These are phyloP conservation scores for Colletotrichum zoysiae DNA, from an alignment of 2,329 filamentous ascomycete genomes.

Conservation along the genomic window DNA sequence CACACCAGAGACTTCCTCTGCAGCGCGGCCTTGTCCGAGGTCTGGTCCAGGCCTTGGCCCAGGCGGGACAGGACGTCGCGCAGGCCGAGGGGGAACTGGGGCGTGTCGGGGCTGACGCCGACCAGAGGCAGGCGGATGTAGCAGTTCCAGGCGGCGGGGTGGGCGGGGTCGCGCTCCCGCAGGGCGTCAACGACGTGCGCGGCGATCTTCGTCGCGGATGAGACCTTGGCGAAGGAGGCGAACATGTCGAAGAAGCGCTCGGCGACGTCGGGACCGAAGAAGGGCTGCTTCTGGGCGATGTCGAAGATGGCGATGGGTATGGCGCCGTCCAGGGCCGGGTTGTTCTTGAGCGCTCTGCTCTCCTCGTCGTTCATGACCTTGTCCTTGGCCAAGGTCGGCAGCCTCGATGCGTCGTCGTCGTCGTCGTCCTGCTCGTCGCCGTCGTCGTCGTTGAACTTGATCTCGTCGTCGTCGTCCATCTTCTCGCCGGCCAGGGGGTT, in stretches of 20 bases:
- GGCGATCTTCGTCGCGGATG: slow-evolving; percentile 74
- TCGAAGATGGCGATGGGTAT: slow-evolving; percentile 95
- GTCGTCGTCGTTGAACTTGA: slow-evolving; percentile 60
- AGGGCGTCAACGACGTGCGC: slow-evolving; percentile 80
- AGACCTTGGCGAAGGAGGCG: slow-evolving; percentile 74
- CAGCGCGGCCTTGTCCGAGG: slow-evolving; percentile 60
- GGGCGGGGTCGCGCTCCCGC: slow-evolving; percentile 68
- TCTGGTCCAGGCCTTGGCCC: slow-evolving; percentile 61
- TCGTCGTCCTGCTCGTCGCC: slow-evolving; percentile 56
- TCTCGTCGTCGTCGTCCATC: slow-evolving; percentile 63
- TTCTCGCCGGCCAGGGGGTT: slow-evolving; percentile 60
- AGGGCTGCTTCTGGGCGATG: slow-evolving; percentile 82
- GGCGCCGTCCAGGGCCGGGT: slow-evolving; percentile 89
- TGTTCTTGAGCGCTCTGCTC: slow-evolving; percentile 71
- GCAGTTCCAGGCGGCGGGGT: slow-evolving; percentile 76
- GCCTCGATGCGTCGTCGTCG: slow-evolving; percentile 55
- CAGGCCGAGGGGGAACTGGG: slow-evolving; percentile 80
- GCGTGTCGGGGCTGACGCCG: slow-evolving; percentile 71
- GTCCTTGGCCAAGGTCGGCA: slow-evolving; percentile 61
- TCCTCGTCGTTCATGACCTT: slow-evolving; percentile 62
- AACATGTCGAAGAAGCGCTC: slow-evolving; percentile 87
- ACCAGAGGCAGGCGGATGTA: slow-evolving; percentile 78
- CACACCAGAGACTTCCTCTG: slow-evolving; percentile 64
- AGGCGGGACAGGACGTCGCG: slow-evolving; percentile 74
- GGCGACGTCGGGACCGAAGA: slow-evolving; percentile 74